Evolutionary conservation across 208 protist species (phyloP), one percentile per base, ranked within the genome.

Genomic region (Leishmania martiniquensis): DNA sequence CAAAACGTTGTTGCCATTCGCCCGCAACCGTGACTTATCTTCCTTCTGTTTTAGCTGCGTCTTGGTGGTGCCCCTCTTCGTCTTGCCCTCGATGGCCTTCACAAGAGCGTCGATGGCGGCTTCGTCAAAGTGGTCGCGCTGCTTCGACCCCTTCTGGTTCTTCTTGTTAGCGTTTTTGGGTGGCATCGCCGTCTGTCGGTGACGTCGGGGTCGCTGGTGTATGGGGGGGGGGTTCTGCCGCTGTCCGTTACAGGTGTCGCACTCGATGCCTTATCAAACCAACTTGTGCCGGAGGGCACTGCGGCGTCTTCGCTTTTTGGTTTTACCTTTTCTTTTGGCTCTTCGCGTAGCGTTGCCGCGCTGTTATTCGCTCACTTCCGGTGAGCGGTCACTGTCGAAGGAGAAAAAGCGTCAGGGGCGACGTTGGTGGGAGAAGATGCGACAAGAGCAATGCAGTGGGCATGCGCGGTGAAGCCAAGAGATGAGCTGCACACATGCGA

Each of bases 31-130:
- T 1, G 83, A 69, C 72, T 85, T 87, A 66, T 89, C 88, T 69
- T 89, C 75, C 66, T 81, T 73, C 52, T 86, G 75, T 78, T 89
- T 77, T 32, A 69, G 71, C 83, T 94, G 90, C 62, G 84, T 78
- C 82, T 91, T 93, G 20, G 90, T 94, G 77, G 89, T 91, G 65
- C 90, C 90, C 45, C 91, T 84, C 80, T 95, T 93, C 44, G 76
- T 75, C 42, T 76, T 82, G 9, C 89, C 88, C 60, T 96, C 92
- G 73, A 94, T 94, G 7, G 89, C 89, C 54, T 82, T 85, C 45
- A 96, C 89, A 17, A 96, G 79, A 12, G 85, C 92, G 66, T 93
- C 83, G 57, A 96, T 80, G 15, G 72, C 47, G 49, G 83, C 85
- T 59, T 94, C 85, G 59, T 85, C 77, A 42, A 85, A 52, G 70